A percentile compares a stretch with the other conserved stretches of the same genome.
Evolutionary conservation across 495 filamentous ascomycete species (phyloP).

Genomic region (Amniculicola lignicola): DNA sequence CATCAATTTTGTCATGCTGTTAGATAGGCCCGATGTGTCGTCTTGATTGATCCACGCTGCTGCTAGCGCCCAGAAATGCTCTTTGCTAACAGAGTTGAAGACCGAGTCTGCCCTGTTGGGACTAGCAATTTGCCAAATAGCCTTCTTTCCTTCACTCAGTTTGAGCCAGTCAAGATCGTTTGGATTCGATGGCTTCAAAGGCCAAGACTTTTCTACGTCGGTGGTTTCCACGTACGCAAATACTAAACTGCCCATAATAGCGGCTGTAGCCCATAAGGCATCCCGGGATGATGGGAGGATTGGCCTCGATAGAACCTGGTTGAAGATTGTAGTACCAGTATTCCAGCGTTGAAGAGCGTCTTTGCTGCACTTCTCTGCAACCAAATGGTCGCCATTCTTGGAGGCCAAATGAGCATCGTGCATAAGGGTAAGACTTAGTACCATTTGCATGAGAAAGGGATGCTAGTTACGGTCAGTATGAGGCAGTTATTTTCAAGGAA

Average conservation of each 20-base stretch:
- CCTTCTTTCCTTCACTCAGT: conserved; percentile 42
- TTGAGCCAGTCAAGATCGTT: conserved; percentile 44
- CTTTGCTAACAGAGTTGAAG: conserved; percentile 24
- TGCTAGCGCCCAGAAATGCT: neutral
- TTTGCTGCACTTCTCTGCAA: conserved; percentile 9
- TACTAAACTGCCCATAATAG: conserved; percentile 39
- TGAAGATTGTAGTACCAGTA: conserved; percentile 42
- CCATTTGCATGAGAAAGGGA: conserved; percentile 42
- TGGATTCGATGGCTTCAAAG: conserved; percentile 35
- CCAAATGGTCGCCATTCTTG: neutral
- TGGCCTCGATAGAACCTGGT: conserved; percentile 38
- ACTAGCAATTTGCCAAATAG: conserved; percentile 39
- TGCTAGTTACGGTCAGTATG: conserved; percentile 24
- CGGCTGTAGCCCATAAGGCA: conserved; percentile 43
- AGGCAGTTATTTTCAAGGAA: too few species aligned
- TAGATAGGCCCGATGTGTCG: neutral
- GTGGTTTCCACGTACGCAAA: conserved; percentile 40
- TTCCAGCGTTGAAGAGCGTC: conserved; percentile 41
- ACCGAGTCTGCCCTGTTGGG: conserved; percentile 42
- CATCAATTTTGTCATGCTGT: neutral
- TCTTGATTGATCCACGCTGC: conserved; percentile 1
- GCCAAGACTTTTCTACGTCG: conserved; percentile 43
- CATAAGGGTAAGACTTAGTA: conserved; percentile 43
- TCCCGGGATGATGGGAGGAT: conserved; percentile 38
- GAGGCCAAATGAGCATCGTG: conserved; percentile 39